Evolutionary conservation across 2,329 filamentous ascomycete genomes (phyloP), one percentile per base, ranked within the genome.

Genomic region (Penicillium sp.): DNA sequence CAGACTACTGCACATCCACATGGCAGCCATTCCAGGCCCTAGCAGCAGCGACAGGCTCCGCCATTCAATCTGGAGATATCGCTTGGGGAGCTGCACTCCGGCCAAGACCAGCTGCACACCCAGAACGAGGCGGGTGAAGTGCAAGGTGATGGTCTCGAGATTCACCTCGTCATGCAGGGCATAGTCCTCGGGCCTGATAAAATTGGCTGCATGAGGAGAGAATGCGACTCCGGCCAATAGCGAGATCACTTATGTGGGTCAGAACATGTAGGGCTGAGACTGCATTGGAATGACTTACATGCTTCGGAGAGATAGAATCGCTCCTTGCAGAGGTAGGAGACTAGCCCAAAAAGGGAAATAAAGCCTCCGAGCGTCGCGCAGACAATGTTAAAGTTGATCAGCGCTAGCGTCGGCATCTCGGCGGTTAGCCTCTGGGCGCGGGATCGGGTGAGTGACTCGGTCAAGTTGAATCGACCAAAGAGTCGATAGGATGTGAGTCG

Each of bases 251-350:
- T 91, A 57, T 7, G 6, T 24, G 15, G n/a, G 13, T 47, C 23
- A 46, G 24, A 35, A 42, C 9, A 6, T 13, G n/a, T 24, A 40
- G 3, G 33, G 25, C 18, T 24, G 40, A 32, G 28, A 12, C 2
- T 27, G 33, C 6, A 23, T 37, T 3, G 28, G n/a, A 32, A 40
- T 33, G 3, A 81, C 87, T 67, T 75, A 92, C 89, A 75, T 46
- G 91, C 88, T 79, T 96, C 91, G 1, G 89, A 95, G 1, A 96
- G 79, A 67, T 95, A 95, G 66, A 88, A 92, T 50, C 83, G 86
- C 72, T 95, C 91, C 66, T 96, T 95, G 65, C 88, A 79, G 15
- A 95, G 79, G 65, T 90, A 95, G 0, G 89, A 95, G 0, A 96
- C 89, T 38, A 96, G 74, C 3, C 89, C 90, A 64, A 95, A 96